These are phyloP conservation scores for Aspergillus oerlinghausenensis DNA, from an alignment of 2,329 filamentous ascomycete genomes.

Conservation along the genomic window DNA sequence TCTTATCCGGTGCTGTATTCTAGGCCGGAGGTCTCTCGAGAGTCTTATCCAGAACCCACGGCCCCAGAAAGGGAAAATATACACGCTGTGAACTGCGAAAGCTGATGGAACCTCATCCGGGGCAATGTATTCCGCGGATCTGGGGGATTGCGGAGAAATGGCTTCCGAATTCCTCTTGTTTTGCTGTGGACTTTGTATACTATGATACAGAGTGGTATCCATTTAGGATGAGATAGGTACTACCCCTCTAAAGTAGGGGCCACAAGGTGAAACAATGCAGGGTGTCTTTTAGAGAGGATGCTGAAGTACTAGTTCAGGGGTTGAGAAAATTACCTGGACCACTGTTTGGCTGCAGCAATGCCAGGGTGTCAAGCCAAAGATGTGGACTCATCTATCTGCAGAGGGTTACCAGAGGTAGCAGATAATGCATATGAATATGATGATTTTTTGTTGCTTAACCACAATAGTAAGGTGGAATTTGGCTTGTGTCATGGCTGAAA, in stretches of 20 bases:
- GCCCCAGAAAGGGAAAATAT: not conserved
- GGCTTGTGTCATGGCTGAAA: not conserved
- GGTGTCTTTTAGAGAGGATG: not conserved
- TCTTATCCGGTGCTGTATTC: too few relatives aligned
- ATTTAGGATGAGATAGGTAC: too few relatives aligned
- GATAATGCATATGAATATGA: not conserved
- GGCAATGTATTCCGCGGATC: not conserved
- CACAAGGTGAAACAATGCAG: not conserved
- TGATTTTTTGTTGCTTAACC: not conserved
- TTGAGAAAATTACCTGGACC: not conserved
- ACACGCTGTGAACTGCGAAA: not conserved
- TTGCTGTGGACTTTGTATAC: too few relatives aligned
- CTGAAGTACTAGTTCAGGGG: not conserved
- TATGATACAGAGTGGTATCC: too few relatives aligned
- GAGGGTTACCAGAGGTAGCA: too few relatives aligned
- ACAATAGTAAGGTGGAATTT: too few relatives aligned
- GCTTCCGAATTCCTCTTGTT: too few relatives aligned
- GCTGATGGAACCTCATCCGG: not conserved
- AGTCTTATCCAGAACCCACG: not conserved
- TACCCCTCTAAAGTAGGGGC: too few relatives aligned
- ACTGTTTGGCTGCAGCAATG: not conserved
- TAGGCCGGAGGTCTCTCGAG: not conserved
- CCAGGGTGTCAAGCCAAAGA: not conserved
- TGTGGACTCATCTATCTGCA: too few relatives aligned
- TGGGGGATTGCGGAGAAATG: not conserved